phyloP scores from a whole-genome alignment of 805 yeast genomes.

The Kuraishia capsulata region DNA sequence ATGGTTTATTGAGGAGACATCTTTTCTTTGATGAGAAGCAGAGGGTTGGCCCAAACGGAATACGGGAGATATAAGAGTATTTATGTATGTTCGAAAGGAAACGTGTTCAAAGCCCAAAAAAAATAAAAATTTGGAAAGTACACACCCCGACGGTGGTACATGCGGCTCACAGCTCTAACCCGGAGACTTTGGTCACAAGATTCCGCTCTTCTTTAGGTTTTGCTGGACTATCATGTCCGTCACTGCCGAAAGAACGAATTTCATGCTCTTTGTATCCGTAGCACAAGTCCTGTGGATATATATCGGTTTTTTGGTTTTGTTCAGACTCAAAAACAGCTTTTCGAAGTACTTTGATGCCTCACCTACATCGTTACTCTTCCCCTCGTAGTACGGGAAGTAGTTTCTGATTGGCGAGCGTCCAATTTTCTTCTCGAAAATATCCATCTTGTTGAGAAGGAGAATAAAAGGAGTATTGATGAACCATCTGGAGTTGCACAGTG shows the following conservation, averaged over 20 bases:
- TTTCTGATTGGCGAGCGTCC: constrained; percentile 52
- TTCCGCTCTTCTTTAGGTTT: constrained; percentile 70
- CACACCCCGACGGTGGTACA: too few relatives aligned
- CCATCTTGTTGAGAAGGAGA: constrained; percentile 82
- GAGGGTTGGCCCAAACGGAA: too few relatives aligned
- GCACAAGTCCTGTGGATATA: constrained; percentile 94
- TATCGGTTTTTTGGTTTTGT: constrained; percentile 60
- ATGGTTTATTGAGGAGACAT: too few relatives aligned
- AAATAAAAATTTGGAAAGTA: too few relatives aligned
- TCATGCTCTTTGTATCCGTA: constrained; percentile 84
- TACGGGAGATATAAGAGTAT: too few relatives aligned
- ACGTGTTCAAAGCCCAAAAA: too few relatives aligned
- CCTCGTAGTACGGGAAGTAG: constrained; percentile 73
- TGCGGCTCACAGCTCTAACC: too few relatives aligned
- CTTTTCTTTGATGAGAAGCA: too few relatives aligned
- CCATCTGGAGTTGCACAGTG: constrained; percentile 80
- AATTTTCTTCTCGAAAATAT: constrained; percentile 68
- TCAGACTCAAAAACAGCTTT: constrained; percentile 50
- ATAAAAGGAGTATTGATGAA: constrained; percentile 81
- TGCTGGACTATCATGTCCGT: constrained; percentile 86
- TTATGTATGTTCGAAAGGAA: too few relatives aligned
- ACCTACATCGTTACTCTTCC: constrained; percentile 52
- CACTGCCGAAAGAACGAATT: constrained; percentile 83
- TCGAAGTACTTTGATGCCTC: constrained; percentile 70
- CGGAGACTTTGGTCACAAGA: too few relatives aligned